These are phyloP conservation scores for Colletotrichum kahawae DNA, from an alignment of 2,329 filamentous ascomycete species.

Conservation along the genomic window DNA sequence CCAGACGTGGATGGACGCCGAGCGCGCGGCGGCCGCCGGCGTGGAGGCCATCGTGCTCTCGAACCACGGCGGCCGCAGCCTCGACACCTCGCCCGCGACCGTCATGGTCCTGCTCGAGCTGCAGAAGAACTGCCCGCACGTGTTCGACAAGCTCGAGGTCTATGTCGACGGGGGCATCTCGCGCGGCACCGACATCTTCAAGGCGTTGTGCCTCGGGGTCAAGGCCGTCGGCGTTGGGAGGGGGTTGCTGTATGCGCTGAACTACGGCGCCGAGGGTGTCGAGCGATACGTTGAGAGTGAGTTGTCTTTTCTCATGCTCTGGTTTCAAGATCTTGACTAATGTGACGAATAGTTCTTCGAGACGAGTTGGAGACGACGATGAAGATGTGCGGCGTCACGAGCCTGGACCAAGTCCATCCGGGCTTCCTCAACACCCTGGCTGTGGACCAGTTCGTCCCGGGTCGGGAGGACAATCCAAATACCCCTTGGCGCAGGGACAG, in stretches of 20 bases:
- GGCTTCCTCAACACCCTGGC: conserved; percentile 63
- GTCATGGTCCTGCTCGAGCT: conserved; percentile 68
- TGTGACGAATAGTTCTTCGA: conserved; percentile 42
- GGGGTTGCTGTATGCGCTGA: conserved; percentile 63
- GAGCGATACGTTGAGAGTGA: conserved; percentile 57
- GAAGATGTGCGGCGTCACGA: conserved; percentile 68
- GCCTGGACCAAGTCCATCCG: conserved; percentile 64
- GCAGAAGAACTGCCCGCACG: conserved; percentile 62
- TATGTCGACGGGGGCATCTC: conserved; percentile 69
- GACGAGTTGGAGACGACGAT: conserved; percentile 72
- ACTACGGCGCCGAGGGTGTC: conserved; percentile 65
- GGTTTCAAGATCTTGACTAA: not conserved
- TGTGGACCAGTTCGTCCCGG: conserved; percentile 51
- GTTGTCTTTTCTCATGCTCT: conserved; percentile 29
- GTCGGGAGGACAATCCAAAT: conserved; percentile 48
- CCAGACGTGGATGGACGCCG: conserved; percentile 69
- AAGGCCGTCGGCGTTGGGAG: conserved; percentile 68
- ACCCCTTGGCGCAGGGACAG: conserved; percentile 40
- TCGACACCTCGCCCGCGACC: conserved; percentile 56
- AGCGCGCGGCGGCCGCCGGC: conserved; percentile 61
- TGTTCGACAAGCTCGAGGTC: conserved; percentile 66
- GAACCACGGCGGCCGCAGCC: conserved; percentile 71
- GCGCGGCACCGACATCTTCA: conserved; percentile 71
- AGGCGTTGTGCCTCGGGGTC: conserved; percentile 69
- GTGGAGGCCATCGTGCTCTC: conserved; percentile 72